phyloP scores from a whole-genome alignment of 169 alveolate species.

The Theileria parva region DNA sequence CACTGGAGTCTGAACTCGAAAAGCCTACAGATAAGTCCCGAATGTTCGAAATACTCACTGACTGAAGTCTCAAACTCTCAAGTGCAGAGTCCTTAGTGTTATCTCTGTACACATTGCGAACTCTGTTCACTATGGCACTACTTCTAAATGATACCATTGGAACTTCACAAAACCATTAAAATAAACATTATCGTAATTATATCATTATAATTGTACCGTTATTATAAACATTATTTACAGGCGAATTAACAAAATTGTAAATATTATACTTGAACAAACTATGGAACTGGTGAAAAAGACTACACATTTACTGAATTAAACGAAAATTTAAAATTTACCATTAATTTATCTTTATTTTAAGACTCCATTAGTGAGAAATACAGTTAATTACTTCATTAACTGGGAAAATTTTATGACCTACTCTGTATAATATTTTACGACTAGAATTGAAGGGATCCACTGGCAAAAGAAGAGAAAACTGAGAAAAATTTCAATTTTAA shows the following conservation, averaged over 20 bases:
- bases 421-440: background rate
- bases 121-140: constrained; percentile 10
- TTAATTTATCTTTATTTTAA: background rate
- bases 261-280: background rate
- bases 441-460: background rate
- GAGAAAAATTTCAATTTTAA: background rate
- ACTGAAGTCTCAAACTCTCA: constrained; percentile 7
- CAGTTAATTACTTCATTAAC: background rate
- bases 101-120: background rate
- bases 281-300: background rate
- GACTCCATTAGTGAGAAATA: background rate
- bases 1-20: constrained; percentile 1
- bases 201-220: too few species aligned
- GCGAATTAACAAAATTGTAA: background rate
- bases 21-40: background rate
- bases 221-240: background rate
- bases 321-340: background rate
- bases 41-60: constrained; percentile 7
- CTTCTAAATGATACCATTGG: constrained; percentile 6
- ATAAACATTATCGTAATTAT: background rate
- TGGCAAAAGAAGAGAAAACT: background rate
- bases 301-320: constrained; percentile 3
- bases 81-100: constrained; percentile 9
- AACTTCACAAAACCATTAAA: background rate
- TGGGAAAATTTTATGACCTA: background rate